Conservation (phyloP, 257 asterid genomes). For the Linderniella brevidens region DNA sequence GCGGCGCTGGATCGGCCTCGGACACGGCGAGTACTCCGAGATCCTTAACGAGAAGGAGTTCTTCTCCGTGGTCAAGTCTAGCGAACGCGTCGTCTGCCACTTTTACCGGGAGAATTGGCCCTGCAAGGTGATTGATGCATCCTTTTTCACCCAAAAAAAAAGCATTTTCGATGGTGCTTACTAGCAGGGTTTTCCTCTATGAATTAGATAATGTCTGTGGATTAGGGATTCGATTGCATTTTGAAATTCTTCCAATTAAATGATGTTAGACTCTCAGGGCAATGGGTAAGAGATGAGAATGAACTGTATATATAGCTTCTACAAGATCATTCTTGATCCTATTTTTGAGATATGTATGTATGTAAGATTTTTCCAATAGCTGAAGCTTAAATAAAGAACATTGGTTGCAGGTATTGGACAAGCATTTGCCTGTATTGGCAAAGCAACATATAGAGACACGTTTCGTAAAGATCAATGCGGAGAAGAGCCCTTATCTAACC, state of each 20-base stretch:
- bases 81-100: conserved; percentile 96
- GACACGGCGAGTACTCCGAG: conserved; percentile 94
- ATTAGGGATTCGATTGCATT: no score
- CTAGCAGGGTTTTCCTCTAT: not conserved
- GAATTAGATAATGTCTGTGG: no score
- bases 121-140: conserved; percentile 51
- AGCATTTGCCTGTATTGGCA: conserved; percentile 72
- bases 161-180: not conserved
- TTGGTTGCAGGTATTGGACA: conserved; percentile 72
- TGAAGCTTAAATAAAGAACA: not conserved
- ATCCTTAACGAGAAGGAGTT: conserved; percentile 83
- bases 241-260: no score
- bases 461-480: conserved; percentile 82
- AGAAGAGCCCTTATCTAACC: conserved; percentile 76
- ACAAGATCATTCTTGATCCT: no score
- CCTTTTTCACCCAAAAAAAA: not conserved
- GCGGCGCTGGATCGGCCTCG: conserved; percentile 78
- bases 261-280: no score
- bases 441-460: conserved; percentile 88
- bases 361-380: not conserved
- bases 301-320: no score
- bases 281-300: no score
- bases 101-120: conserved; percentile 99
- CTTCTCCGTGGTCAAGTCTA: conserved; percentile 77
- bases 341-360: not conserved